These are phyloP conservation scores for Hortiboletus flavorubellus DNA, from an alignment of 768 basidiomycete genomes.

Conservation along the genomic window DNA sequence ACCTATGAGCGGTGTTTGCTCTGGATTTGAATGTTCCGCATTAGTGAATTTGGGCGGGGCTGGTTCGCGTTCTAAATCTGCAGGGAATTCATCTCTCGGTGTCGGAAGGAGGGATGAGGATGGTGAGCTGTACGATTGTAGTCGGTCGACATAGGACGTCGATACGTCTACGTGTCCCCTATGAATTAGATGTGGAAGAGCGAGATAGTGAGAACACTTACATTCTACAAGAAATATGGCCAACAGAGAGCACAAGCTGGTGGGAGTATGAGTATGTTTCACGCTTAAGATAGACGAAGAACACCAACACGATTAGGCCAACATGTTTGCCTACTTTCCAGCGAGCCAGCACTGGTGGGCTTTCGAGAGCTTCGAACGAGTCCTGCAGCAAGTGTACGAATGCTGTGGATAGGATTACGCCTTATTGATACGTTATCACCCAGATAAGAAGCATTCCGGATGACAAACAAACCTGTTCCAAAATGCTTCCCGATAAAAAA, in stretches of 20 bases:
- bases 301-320: slow-evolving; percentile 72
- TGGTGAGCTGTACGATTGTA: slow-evolving; percentile 61
- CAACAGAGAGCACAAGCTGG: slow-evolving; percentile 60
- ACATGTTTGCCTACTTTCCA: slow-evolving; percentile 58
- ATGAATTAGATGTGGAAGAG: background rate
- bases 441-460: background rate
- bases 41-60: slow-evolving; percentile 2
- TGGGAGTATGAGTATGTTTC: background rate
- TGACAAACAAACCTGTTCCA: slow-evolving; percentile 54
- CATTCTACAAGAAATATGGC: slow-evolving; percentile 80
- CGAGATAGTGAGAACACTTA: slow-evolving; percentile 33
- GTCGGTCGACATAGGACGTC: slow-evolving; percentile 68
- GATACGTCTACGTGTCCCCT: slow-evolving; percentile 53
- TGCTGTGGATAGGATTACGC: slow-evolving; percentile 79
- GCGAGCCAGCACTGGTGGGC: slow-evolving; percentile 40
- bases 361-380: slow-evolving; percentile 58
- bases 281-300: background rate
- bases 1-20: slow-evolving; percentile 19
- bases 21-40: slow-evolving; percentile 8
- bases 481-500: slow-evolving; percentile 91
- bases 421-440: slow-evolving; percentile 28
- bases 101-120: slow-evolving; percentile 38
- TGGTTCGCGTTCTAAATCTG: slow-evolving; percentile 1
- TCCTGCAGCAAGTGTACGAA: slow-evolving; percentile 82
- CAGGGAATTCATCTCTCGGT: slow-evolving; percentile 19